These are phyloP conservation scores for Nakazawaea holstii DNA, from an alignment of 805 yeast genomes.

Conservation along the genomic window DNA sequence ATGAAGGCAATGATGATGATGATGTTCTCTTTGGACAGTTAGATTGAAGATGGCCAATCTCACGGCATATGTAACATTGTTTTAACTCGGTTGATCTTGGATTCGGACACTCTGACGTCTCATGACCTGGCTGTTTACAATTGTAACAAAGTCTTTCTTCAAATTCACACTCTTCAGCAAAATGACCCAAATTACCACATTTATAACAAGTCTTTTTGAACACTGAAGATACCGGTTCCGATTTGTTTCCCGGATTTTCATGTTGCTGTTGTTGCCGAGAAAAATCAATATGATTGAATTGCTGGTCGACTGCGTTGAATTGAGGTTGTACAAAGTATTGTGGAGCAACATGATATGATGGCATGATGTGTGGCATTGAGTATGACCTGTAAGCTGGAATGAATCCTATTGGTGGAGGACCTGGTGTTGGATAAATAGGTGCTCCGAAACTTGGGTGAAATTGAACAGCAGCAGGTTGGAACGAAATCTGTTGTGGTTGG, in stretches of 20 bases:
- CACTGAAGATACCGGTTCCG: constrained; percentile 16
- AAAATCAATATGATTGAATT: background rate
- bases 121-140: constrained; percentile 26
- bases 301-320: background rate
- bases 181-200: constrained; percentile 26
- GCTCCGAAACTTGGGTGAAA: background rate
- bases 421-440: background rate
- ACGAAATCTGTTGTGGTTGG: too few relatives aligned
- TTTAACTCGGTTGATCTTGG: constrained; percentile 16
- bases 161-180: constrained; percentile 22
- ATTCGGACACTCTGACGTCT: constrained; percentile 20
- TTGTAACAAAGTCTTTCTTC: constrained; percentile 24
- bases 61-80: constrained; percentile 24
- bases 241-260: background rate
- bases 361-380: constrained; percentile 9
- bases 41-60: constrained; percentile 24
- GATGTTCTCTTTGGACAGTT: constrained; percentile 17
- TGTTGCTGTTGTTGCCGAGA: background rate
- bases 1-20: background rate
- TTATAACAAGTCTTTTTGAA: constrained; percentile 25
- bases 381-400: background rate
- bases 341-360: constrained; percentile 3
- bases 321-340: background rate
- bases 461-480: background rate
- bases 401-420: background rate